phyloP scores from a whole-genome alignment of 2,329 filamentous ascomycete genomes.

The Colletotrichum cordylinicola region DNA sequence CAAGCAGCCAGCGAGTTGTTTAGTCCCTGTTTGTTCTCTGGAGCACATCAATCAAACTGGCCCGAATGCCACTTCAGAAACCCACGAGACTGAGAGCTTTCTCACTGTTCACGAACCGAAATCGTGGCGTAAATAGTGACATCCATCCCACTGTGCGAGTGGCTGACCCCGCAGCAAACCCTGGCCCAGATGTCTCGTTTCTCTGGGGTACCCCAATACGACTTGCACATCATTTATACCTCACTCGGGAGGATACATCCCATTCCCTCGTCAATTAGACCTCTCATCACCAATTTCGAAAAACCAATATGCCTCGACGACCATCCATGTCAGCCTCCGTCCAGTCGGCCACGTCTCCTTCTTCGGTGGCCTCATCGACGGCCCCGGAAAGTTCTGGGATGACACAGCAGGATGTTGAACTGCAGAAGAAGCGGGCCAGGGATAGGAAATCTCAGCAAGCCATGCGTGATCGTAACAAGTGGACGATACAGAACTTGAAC shows the following conservation, averaged over 20 bases:
- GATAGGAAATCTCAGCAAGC: conserved; percentile 38
- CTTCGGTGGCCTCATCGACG: neutral
- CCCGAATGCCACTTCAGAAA: neutral
- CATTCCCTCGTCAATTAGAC: neutral
- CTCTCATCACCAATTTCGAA: neutral
- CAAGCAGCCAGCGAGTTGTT: neutral
- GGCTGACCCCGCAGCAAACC: neutral
- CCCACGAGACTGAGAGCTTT: neutral
- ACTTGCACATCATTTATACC: neutral
- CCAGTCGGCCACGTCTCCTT: neutral
- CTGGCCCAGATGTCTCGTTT: neutral
- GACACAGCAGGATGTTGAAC: conserved; percentile 18
- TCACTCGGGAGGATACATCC: neutral
- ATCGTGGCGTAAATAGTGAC: neutral
- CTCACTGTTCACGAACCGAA: neutral
- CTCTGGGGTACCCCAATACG: neutral
- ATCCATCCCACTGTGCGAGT: neutral
- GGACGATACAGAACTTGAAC: conserved; percentile 32
- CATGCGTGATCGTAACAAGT: conserved; percentile 37
- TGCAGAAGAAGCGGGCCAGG: conserved; percentile 34
- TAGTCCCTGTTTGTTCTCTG: neutral
- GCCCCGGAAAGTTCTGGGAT: neutral
- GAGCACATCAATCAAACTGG: neutral
- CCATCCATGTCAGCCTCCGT: neutral
- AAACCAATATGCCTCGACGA: neutral